These are phyloP conservation scores for Coelastrella sp. DNA, from an alignment of 139 green algal species.

Conservation along the genomic window DNA sequence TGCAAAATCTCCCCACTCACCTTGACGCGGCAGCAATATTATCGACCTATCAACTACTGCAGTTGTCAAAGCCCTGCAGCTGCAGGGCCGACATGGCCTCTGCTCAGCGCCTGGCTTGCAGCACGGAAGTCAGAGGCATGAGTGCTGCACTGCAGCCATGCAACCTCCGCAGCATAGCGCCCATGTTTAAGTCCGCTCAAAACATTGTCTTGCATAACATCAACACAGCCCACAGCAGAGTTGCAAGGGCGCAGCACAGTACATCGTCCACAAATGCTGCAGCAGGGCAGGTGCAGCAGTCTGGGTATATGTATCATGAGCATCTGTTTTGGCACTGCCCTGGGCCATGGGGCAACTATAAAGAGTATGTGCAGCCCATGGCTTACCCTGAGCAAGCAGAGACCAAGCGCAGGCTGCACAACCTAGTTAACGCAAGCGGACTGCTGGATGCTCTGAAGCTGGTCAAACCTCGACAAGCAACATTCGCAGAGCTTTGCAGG, in stretches of 20 bases:
- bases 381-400: constrained; percentile 63
- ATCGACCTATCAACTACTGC: too few relatives aligned
- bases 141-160: neutral
- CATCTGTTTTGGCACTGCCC: constrained; percentile 46
- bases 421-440: constrained; percentile 56
- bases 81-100: too few relatives aligned
- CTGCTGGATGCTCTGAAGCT: constrained; percentile 55
- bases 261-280: neutral
- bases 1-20: too few relatives aligned
- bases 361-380: constrained; percentile 49
- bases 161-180: too few relatives aligned
- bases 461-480: constrained; percentile 58
- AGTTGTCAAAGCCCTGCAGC: too few relatives aligned
- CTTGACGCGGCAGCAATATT: too few relatives aligned
- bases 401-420: constrained; percentile 69
- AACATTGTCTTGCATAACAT: too few relatives aligned
- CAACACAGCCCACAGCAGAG: neutral
- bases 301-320: constrained; percentile 50
- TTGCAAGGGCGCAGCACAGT: neutral
- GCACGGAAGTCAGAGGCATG: neutral
- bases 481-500: constrained; percentile 51
- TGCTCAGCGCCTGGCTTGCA: neutral
- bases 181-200: too few relatives aligned
- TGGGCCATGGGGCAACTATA: constrained; percentile 27
- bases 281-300: neutral